Percentiles rank a stretch among this genome's conserved stretches.
Evolutionary conservation across 2,329 filamentous ascomycete genomes (phyloP).

Genomic region (Colletotrichum gigasporum): DNA sequence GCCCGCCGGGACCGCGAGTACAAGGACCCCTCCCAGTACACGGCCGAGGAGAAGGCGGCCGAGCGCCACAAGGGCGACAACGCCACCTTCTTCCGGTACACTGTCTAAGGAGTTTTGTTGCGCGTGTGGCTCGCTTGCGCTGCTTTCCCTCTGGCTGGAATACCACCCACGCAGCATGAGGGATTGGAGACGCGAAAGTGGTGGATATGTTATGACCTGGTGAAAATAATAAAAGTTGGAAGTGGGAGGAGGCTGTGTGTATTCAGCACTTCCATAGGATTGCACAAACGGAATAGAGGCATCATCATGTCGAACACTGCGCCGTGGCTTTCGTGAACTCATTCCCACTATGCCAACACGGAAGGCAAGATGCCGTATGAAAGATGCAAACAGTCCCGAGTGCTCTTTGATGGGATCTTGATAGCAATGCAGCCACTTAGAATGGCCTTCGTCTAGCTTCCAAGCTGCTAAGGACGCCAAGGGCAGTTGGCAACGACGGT

Average conservation of each 20-base stretch:
- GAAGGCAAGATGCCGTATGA: too few relatives aligned
- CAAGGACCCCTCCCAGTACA: slow-evolving; percentile 59
- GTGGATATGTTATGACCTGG: background rate
- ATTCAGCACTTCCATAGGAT: background rate
- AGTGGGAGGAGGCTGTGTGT: background rate
- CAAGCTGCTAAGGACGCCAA: too few relatives aligned
- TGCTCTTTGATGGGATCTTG: too few relatives aligned
- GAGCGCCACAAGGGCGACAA: slow-evolving; percentile 66
- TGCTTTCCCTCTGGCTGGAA: background rate
- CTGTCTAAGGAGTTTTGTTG: slow-evolving; percentile 44
- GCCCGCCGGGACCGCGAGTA: slow-evolving; percentile 57
- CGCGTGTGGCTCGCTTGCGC: background rate
- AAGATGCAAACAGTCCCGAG: too few relatives aligned
- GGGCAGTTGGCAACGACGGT: too few relatives aligned
- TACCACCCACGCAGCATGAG: background rate
- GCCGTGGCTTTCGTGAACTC: background rate
- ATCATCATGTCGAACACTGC: background rate
- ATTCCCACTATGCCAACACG: too few relatives aligned
- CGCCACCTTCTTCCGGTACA: slow-evolving; percentile 65
- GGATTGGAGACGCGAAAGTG: background rate
- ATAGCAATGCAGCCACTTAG: too few relatives aligned
- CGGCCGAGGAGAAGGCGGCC: slow-evolving; percentile 59
- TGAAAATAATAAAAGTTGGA: background rate
- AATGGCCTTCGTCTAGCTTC: too few relatives aligned
- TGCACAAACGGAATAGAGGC: background rate